phyloP scores from a whole-genome alignment of 768 basidiomycete genomes.

The Amanita thiersii region DNA sequence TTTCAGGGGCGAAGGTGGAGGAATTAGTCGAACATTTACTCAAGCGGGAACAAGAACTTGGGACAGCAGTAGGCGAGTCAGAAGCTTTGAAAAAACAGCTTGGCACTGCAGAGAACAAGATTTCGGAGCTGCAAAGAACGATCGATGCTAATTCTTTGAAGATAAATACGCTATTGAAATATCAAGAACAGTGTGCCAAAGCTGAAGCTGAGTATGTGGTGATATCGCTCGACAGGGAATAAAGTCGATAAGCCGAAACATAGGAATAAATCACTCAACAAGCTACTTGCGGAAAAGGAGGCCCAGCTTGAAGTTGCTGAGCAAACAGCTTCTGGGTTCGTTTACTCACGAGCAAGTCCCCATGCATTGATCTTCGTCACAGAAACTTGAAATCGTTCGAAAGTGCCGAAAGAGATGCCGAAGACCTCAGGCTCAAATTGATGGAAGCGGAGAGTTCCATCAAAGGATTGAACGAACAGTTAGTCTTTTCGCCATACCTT shows the following conservation, averaged over 20 bases:
- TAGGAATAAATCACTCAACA: neutral
- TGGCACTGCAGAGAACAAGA: slow-evolving; percentile 11
- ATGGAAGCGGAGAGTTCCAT: neutral
- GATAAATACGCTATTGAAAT: neutral
- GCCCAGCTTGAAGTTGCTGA: neutral
- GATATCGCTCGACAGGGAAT: neutral
- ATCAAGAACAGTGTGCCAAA: neutral
- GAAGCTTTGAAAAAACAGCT: slow-evolving; percentile 16
- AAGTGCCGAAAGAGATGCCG: neutral
- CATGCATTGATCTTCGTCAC: neutral
- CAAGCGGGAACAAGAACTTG: slow-evolving; percentile 20
- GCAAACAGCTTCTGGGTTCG: neutral
- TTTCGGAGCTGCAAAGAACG: slow-evolving; percentile 4
- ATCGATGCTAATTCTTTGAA: neutral
- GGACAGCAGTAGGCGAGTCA: slow-evolving; percentile 17
- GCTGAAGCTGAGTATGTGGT: slow-evolving; percentile 1
- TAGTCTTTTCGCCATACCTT: neutral
- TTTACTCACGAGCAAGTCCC: neutral
- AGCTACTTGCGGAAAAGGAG: neutral
- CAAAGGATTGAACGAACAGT: neutral
- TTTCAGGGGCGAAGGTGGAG: slow-evolving; percentile 17
- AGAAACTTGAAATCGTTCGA: neutral
- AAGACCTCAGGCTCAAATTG: neutral
- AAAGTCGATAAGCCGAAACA: neutral
- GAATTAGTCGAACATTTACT: slow-evolving; percentile 17